These are phyloP conservation scores for Prunus campanulata DNA, from an alignment of 306 rosid species.

Conservation along the genomic window DNA sequence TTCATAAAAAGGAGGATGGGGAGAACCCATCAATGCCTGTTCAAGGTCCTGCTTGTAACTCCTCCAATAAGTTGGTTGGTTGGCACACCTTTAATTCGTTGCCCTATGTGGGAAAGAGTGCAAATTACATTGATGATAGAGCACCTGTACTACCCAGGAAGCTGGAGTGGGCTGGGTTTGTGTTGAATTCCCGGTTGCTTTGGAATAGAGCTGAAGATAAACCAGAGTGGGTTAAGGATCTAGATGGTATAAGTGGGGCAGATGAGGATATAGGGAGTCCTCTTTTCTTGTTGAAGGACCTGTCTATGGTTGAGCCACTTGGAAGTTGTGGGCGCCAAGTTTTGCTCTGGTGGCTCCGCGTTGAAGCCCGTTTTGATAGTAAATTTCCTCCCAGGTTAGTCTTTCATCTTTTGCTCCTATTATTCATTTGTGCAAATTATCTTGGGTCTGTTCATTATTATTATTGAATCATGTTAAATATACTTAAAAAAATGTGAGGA, in stretches of 20 bases:
- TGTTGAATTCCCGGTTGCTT: constrained; percentile 80
- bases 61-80: constrained; percentile 73
- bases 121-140: constrained; percentile 73
- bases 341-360: constrained; percentile 96
- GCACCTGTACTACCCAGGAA: constrained; percentile 82
- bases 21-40: constrained; percentile 53
- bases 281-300: constrained; percentile 71
- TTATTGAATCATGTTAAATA: not conserved
- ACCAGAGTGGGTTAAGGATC: constrained; percentile 85
- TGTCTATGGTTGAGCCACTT: constrained; percentile 84
- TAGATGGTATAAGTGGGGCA: constrained; percentile 51
- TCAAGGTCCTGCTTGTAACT: constrained; percentile 98
- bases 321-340: constrained; percentile 94
- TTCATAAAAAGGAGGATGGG: constrained; percentile 46
- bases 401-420: constrained; percentile 18
- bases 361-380: constrained; percentile 98
- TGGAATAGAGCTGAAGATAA: constrained; percentile 76
- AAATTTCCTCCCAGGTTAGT: constrained; percentile 88
- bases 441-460: not conserved
- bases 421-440: not conserved
- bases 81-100: constrained; percentile 92
- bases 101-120: constrained; percentile 61
- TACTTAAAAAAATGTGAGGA: too few relatives aligned
- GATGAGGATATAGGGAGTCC: constrained; percentile 71
- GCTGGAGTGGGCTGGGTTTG: constrained; percentile 96